A percentile compares a stretch with the other conserved stretches of the same genome.
Conservation (phyloP, 371 early-diverging fungal species). For the Haplosporangium sp. region DNA sequence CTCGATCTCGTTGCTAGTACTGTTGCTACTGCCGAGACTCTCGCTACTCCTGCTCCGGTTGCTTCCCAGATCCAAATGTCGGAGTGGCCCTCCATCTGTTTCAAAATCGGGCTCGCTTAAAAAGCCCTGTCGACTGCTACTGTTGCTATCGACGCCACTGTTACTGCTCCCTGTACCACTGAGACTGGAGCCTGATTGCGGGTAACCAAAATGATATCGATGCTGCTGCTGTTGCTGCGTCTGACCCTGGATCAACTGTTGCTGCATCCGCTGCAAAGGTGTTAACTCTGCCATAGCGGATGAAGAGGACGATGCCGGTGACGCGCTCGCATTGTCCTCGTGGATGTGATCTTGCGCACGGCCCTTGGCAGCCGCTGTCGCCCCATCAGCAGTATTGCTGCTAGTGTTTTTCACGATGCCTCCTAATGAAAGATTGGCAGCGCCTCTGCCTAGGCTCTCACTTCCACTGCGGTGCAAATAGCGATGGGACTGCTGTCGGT, state of each 20-base stretch:
- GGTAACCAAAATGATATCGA: conserved; percentile 39
- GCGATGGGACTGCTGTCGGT: conserved; percentile 17
- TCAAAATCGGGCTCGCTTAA: conserved; percentile 21
- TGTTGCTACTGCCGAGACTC: background rate
- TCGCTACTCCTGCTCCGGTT: conserved; percentile 1
- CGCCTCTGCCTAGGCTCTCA: conserved; percentile 21
- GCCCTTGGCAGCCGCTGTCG: background rate
- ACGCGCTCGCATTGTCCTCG: background rate
- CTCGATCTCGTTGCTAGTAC: background rate
- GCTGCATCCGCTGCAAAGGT: conserved; percentile 47
- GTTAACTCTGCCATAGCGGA: conserved; percentile 16
- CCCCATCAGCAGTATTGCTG: background rate
- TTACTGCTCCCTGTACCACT: conserved; percentile 16
- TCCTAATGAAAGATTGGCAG: conserved; percentile 3
- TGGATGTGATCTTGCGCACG: no score
- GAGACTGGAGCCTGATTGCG: conserved; percentile 32
- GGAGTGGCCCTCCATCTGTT: conserved; percentile 3
- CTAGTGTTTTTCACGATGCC: background rate
- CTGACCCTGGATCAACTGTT: conserved; percentile 36
- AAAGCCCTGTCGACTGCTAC: conserved; percentile 29
- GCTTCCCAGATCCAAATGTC: conserved; percentile 17
- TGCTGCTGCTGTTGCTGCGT: conserved; percentile 19
- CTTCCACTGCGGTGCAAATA: conserved; percentile 39
- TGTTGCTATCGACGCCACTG: conserved; percentile 35
- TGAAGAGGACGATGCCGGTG: background rate